A percentile compares a stretch with the other conserved stretches of the same genome.
phyloP scores from a whole-genome alignment of 2,329 filamentous ascomycete species.

The Sclerotinia borealis region DNA sequence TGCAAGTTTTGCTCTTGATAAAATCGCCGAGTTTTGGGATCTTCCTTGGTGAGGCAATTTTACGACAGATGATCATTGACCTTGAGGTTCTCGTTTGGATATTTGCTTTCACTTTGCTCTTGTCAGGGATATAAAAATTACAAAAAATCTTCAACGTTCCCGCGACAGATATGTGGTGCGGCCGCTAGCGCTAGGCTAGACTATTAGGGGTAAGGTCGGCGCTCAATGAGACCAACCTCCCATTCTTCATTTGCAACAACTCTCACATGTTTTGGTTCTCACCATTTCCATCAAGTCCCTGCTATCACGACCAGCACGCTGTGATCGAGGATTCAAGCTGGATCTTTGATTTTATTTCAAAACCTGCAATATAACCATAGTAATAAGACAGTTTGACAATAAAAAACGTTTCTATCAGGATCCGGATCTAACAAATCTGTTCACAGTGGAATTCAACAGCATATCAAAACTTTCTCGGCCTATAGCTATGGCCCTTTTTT shows the following conservation, averaged over 20 bases:
- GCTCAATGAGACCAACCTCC: neutral
- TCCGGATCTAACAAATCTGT: neutral
- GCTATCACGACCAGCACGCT: neutral
- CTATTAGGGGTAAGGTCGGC: neutral
- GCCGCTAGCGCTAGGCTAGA: neutral
- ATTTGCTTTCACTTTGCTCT: neutral
- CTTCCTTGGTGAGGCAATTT: neutral
- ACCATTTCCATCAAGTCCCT: neutral
- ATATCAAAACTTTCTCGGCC: neutral
- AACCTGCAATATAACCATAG: neutral
- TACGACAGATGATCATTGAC: slow-evolving; percentile 2
- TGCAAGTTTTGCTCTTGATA: neutral
- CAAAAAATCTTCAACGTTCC: neutral
- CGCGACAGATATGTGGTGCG: neutral
- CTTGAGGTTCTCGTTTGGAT: neutral
- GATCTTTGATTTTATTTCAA: neutral
- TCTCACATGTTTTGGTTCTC: neutral
- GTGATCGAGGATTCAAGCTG: neutral
- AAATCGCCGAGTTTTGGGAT: neutral
- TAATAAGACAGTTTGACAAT: neutral
- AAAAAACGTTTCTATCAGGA: neutral
- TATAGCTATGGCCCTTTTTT: no score
- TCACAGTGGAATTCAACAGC: neutral
- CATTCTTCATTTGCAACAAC: neutral
- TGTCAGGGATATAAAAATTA: no score